phyloP scores from a whole-genome alignment of 73 alveolate genomes.

The Tetrahymena elliotti region DNA sequence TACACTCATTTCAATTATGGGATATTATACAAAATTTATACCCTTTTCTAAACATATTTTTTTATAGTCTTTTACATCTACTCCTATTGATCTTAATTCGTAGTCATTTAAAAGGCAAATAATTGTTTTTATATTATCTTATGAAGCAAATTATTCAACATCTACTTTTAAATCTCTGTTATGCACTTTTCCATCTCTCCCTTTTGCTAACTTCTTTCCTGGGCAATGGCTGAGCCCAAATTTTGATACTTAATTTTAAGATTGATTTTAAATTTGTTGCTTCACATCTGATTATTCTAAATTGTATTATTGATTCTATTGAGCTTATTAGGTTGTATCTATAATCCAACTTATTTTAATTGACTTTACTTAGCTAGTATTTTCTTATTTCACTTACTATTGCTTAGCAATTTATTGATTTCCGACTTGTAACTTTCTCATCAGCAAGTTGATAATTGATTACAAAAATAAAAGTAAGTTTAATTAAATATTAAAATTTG shows the following conservation, averaged over 20 bases:
- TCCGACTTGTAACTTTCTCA: not conserved
- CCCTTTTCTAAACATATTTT: conserved; percentile 11
- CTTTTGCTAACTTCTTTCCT: conserved; percentile 53
- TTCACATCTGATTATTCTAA: not conserved
- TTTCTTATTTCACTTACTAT: not conserved
- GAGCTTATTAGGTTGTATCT: not conserved
- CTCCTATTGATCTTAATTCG: conserved; percentile 55
- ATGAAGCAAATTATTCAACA: conserved; percentile 5
- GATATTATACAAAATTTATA: conserved; percentile 40
- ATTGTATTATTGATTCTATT: not conserved
- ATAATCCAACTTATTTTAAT: not conserved
- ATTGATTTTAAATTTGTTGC: not conserved
- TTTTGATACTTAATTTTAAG: not conserved
- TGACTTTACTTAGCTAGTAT: not conserved
- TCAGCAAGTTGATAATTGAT: not conserved
- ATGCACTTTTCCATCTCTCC: conserved; percentile 61
- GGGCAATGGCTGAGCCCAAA: conserved; percentile 55
- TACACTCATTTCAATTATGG: conserved; percentile 60
- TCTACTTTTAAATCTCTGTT: conserved; percentile 44
- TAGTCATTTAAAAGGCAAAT: conserved; percentile 54
- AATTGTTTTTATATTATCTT: conserved; percentile 17
- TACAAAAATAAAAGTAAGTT: no score
- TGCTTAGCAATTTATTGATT: not conserved
- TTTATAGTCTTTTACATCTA: conserved; percentile 29
- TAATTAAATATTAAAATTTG: not conserved